Evolutionary conservation across 1,284 basidiomycete genomes (phyloP).

Genomic region (Puccinia triticina): DNA sequence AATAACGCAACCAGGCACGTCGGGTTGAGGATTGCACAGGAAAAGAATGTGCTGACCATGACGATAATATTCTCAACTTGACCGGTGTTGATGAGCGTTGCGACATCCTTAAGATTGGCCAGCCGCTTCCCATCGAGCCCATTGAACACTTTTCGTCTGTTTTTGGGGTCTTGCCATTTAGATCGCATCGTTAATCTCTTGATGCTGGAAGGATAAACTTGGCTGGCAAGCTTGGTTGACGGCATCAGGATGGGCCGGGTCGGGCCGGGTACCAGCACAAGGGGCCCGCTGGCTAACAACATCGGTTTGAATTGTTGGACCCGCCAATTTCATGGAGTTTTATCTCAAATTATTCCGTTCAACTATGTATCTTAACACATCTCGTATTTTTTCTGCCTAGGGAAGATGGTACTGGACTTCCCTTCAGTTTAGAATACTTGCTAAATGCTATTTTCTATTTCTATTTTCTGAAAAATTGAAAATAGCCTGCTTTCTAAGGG

Average conservation of each 20-base stretch:
- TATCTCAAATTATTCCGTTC: too few species aligned
- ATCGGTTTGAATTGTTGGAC: too few species aligned
- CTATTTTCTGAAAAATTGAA: too few species aligned
- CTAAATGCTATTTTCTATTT: too few species aligned
- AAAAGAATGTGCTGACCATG: conserved; percentile 7
- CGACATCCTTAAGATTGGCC: conserved; percentile 6
- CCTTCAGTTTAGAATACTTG: too few species aligned
- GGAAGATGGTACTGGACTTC: neutral
- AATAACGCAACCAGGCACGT: neutral
- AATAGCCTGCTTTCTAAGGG: too few species aligned
- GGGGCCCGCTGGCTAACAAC: neutral
- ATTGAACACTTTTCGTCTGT: neutral
- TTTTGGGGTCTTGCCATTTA: neutral
- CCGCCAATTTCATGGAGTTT: too few species aligned
- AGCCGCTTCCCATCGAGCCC: neutral
- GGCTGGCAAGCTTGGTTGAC: neutral
- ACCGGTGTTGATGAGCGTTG: conserved; percentile 5
- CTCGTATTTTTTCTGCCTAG: neutral
- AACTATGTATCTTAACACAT: too few species aligned
- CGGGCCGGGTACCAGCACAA: neutral
- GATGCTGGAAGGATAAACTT: neutral
- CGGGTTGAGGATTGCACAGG: neutral
- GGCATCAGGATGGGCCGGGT: neutral
- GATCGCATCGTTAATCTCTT: neutral
- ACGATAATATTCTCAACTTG: conserved; percentile 18